Evolutionary conservation across 2,329 filamentous ascomycete genomes (phyloP), one percentile per base, ranked within the genome.

Genomic region (Paecilomyces variotii): DNA sequence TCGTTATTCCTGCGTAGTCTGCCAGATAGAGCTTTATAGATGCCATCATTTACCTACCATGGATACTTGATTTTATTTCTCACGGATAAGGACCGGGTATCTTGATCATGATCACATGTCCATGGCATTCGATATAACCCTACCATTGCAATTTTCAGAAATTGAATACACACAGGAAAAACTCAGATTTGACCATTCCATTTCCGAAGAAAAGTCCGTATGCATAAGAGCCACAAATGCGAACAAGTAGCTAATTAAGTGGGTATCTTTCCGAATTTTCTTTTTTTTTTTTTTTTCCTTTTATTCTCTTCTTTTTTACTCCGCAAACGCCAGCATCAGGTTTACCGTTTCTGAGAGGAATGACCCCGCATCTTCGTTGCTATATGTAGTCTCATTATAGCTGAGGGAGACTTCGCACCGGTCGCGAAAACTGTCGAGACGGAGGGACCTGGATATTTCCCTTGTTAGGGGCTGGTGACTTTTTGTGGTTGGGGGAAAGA

Each of bases 401-500:
- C 54, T 56, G 6, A 59, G 57, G 3, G 57, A 59, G 4, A 56
- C 34, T 28, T 53, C 54, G 5, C 54, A 53, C 12, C 54, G 57
- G 45, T 55, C 57, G 19, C 50, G 45, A 39, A 56, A 59, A 28
- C 54, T 59, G 30, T 59, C 57, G 19, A 59, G 34, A 12, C 57
- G 57, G 26, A 59, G 53, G 5, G 57, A 56, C 49, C 57, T 59
- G 28, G n/a, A 35, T 45, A 45, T 19, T 45, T 45, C 7, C 12
- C 19, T 45, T n/a, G 14, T 39, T 14, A n/a, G 35, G n/a, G 14
- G 12, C 2, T n/a, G n/a, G 4, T 39, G 11, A 14, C 5, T n/a
- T 39, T n/a, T 39, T 4, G 10, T 39, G 30, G 26, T 24, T 24
- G 9, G n/a, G 45, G 27, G 32, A 24, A 55, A 19, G 5, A 32